A percentile compares a stretch with the other conserved stretches of the same genome.
Evolutionary conservation across 106 monocot genomes (phyloP).

Genomic region (Phalaenopsis aphrodite): DNA sequence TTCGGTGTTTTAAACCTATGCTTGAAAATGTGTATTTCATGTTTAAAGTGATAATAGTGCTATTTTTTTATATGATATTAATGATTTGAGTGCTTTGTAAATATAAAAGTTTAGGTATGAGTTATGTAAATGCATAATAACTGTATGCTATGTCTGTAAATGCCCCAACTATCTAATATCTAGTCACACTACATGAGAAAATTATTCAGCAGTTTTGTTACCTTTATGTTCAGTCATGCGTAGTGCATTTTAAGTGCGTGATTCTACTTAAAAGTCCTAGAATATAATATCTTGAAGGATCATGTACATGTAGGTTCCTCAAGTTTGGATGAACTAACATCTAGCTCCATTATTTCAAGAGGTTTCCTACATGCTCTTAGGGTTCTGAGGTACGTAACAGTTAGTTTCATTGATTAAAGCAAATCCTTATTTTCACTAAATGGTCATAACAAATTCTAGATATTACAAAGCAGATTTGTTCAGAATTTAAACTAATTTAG

Average conservation of each 20-base stretch:
- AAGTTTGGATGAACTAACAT: conserved; percentile 4
- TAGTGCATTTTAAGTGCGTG: not conserved
- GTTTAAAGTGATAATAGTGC: too few species aligned
- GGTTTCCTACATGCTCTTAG: conserved; percentile 1
- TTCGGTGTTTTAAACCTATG: too few species aligned
- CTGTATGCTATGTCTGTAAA: too few species aligned
- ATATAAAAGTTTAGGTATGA: too few species aligned
- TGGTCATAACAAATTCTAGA: conserved; percentile 1
- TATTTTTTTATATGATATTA: too few species aligned
- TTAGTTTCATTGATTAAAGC: not conserved
- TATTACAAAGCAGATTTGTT: not conserved
- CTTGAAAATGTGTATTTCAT: too few species aligned
- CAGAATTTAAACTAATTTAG: not conserved
- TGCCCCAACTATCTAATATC: not conserved
- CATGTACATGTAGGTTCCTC: conserved; percentile 6
- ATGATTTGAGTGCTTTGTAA: too few species aligned
- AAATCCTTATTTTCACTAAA: not conserved
- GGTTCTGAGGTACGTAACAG: conserved; percentile 2
- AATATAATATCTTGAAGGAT: conserved; percentile 7
- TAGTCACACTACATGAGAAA: not conserved
- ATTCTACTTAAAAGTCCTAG: not conserved
- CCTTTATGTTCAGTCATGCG: not conserved
- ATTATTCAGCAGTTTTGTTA: not conserved
- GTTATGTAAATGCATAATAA: too few species aligned
- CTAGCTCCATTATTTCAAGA: conserved; percentile 3